These are phyloP conservation scores for Fusarium ramigenum DNA, from an alignment of 2,329 filamentous ascomycete genomes.

Conservation along the genomic window DNA sequence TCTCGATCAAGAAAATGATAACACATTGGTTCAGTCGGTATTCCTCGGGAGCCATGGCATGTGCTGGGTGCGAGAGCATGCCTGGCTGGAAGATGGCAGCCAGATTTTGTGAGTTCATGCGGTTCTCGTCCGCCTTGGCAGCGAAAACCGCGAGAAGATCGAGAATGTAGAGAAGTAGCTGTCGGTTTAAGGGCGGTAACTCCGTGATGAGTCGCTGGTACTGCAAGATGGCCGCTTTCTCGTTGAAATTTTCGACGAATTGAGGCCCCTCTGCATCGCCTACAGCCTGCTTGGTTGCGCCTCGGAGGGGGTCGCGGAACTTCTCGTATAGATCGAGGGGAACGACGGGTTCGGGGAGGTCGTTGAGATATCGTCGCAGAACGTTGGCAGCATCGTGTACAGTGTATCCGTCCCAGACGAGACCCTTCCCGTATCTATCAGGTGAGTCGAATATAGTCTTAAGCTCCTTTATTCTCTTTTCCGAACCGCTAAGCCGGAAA, in stretches of 20 bases:
- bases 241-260: conserved; percentile 70
- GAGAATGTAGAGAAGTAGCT: conserved; percentile 93
- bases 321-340: conserved; percentile 91
- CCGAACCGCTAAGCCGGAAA: conserved; percentile 93
- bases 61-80: conserved; percentile 89
- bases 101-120: conserved; percentile 94
- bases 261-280: conserved; percentile 75
- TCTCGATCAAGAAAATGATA: conserved; percentile 96
- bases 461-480: conserved; percentile 97
- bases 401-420: conserved; percentile 97
- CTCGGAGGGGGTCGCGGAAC: conserved; percentile 84
- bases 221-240: conserved; percentile 77
- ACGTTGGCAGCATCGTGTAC: conserved; percentile 99
- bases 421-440: conserved; percentile 92
- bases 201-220: conserved; percentile 95
- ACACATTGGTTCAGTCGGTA: conserved; percentile 97
- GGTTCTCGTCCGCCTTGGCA: conserved; percentile 94
- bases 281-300: conserved; percentile 76
- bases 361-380: conserved; percentile 92
- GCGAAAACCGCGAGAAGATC: conserved; percentile 96
- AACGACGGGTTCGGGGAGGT: conserved; percentile 95
- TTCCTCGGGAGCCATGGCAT: conserved; percentile 95
- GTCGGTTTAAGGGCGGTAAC: conserved; percentile 89
- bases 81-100: conserved; percentile 98
- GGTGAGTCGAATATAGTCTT: conserved; percentile 93